Evolutionary conservation across 2,329 filamentous ascomycete genomes (phyloP), one percentile per base, ranked within the genome.

Genomic region (Diplocarpon rosae): DNA sequence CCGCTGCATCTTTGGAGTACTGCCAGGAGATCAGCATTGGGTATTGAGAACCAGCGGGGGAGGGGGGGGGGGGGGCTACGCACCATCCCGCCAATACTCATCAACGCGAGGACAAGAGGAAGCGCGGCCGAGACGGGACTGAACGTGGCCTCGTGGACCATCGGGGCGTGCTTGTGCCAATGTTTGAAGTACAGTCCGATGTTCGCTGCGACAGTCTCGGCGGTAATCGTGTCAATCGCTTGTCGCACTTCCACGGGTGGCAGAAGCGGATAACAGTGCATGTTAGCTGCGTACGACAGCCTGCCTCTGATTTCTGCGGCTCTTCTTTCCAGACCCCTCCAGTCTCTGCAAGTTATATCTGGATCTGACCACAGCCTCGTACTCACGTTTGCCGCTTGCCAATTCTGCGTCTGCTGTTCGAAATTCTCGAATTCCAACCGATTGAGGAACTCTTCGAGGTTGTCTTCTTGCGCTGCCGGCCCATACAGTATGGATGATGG

Each of bases 141-240:
- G 39, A 60, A 62, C 14, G 53, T 55, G 5, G 56, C 41, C 37
- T 60, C 54, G 39, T 62, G 59, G 20, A 62, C 47, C 39, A 61
- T 56, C 6, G 58, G 57, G 11, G 47, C 57, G 53, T 62, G 57
- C 31, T 58, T 56, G 44, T 62, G 57, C 57, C 57, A 62, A 46
- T 61, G 56, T 20, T 47, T 48, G 36, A 62, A 62, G 43, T 62
- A 62, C 17, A 60, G 50, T 20, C 56, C 56, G 31, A 55, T 55
- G 39, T 48, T 56, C 13, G 44, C 35, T 29, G 52, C 55, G 45
- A 62, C 51, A 24, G 43, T 56, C 17, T 52, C 46, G 5, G 51
- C 53, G 1, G 51, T 58, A 8, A 62, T 54, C 13, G 50, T 14
- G 17, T 59, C 52, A 35, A 61, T 54, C 13, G 54, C 53, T n/a